Evolutionary conservation across 1,284 basidiomycete species (phyloP).

Genomic region (Stygiomarasmius scandens): DNA sequence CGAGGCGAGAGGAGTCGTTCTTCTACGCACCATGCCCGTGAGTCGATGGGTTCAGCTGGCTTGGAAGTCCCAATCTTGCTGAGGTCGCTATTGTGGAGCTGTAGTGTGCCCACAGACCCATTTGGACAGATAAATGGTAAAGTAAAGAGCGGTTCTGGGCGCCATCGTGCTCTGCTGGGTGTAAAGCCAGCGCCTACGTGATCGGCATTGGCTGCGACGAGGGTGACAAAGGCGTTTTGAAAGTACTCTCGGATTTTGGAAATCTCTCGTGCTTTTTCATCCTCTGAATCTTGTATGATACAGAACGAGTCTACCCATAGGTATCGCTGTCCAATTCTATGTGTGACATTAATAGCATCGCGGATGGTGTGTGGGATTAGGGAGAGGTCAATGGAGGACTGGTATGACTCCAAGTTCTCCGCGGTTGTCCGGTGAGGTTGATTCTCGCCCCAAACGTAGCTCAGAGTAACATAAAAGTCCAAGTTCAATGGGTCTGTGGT

Average conservation of each 20-base stretch:
- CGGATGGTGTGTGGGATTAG: constrained; percentile 15
- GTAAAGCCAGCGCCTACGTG: constrained; percentile 5
- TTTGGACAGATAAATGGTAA: no score
- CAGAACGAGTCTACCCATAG: constrained; percentile 20
- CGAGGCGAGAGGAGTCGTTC: constrained; percentile 8
- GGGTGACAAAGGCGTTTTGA: constrained; percentile 14
- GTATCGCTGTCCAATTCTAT: constrained; percentile 10
- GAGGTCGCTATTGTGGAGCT: no score
- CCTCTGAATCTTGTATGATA: constrained; percentile 16
- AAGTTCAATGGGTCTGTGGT: neutral
- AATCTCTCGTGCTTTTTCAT: constrained; percentile 16
- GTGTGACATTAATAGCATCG: constrained; percentile 13
- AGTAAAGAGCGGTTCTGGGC: no score
- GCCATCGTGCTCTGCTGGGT: no score
- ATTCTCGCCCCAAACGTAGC: constrained; percentile 18
- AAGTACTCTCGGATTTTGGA: constrained; percentile 14
- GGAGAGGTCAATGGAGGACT: constrained; percentile 5
- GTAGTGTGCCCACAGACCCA: no score
- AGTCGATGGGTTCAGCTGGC: neutral
- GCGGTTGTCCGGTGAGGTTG: constrained; percentile 15
- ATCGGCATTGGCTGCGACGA: constrained; percentile 13
- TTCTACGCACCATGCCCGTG: constrained; percentile 7
- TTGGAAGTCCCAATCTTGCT: no score
- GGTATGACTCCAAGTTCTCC: constrained; percentile 7
- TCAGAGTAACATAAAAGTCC: constrained; percentile 12